Percentiles rank a stretch among this genome's conserved stretches.
phyloP scores from a whole-genome alignment of 2,329 filamentous ascomycete species.

The Aspergillus sp. region DNA sequence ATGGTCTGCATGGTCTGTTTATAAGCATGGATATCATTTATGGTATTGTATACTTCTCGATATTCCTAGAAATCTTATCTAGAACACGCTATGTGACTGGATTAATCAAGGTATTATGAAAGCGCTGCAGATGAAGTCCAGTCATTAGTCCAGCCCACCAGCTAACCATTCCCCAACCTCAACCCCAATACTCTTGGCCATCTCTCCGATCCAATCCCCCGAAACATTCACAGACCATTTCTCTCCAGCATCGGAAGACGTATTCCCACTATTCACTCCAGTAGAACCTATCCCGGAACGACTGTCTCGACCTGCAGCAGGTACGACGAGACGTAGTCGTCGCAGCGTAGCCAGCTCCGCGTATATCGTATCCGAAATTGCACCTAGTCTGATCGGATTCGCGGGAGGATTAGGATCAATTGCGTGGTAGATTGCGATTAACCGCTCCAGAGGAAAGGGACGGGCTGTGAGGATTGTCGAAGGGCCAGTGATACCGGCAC shows the following conservation, averaged over 20 bases:
- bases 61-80: too few relatives aligned
- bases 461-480: constrained; percentile 37
- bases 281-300: constrained; percentile 18
- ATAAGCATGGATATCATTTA: not conserved
- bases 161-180: constrained; percentile 43
- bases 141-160: constrained; percentile 30
- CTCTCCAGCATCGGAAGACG: constrained; percentile 36
- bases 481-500: constrained; percentile 29
- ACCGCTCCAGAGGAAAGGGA: constrained; percentile 42
- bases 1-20: too few relatives aligned
- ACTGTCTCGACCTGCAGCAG: constrained; percentile 30
- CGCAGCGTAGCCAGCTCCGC: constrained; percentile 44
- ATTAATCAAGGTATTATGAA: too few relatives aligned
- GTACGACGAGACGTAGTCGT: constrained; percentile 42
- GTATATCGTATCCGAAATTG: constrained; percentile 40
- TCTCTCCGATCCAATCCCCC: constrained; percentile 42
- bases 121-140: not conserved
- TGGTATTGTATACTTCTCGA: too few relatives aligned
- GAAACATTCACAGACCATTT: constrained; percentile 47
- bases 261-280: constrained; percentile 29
- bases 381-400: constrained; percentile 30
- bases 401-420: constrained; percentile 42
- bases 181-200: constrained; percentile 41
- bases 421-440: constrained; percentile 45
- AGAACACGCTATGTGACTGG: too few relatives aligned